A percentile compares a stretch with the other conserved stretches of the same genome.
These are phyloP conservation scores for Neonothopanus nambi DNA, from an alignment of 1,284 basidiomycete species.

Conservation along the genomic window DNA sequence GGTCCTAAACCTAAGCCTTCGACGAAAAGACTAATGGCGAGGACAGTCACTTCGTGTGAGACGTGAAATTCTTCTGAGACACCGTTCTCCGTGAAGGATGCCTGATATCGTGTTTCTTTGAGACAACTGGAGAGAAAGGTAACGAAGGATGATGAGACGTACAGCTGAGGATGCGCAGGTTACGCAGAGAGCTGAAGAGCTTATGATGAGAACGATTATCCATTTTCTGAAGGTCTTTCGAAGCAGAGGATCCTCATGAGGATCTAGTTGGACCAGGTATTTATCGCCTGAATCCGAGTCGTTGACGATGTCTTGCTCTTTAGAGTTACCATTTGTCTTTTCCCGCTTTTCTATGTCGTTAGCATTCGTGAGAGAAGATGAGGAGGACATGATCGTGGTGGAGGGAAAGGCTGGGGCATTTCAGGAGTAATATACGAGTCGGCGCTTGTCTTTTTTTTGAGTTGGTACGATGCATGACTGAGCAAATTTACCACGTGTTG, in stretches of 20 bases:
- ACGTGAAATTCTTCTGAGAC: conserved; percentile 62
- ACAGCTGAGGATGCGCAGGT: conserved; percentile 75
- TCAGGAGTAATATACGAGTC: too few species aligned
- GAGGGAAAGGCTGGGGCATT: too few species aligned
- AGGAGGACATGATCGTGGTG: too few species aligned
- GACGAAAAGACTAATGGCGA: conserved; percentile 74
- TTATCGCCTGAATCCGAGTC: not conserved
- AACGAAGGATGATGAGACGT: conserved; percentile 29
- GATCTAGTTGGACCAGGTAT: conserved; percentile 9
- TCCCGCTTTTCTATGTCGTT: too few species aligned
- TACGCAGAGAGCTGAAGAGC: conserved; percentile 57
- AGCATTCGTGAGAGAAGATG: too few species aligned
- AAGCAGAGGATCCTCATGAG: conserved; percentile 50
- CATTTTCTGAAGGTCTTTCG: conserved; percentile 52
- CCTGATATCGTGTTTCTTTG: conserved; percentile 36
- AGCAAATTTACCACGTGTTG: too few species aligned
- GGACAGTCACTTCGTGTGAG: conserved; percentile 62
- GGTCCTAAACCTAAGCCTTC: conserved; percentile 46
- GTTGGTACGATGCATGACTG: too few species aligned
- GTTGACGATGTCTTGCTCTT: too few species aligned
- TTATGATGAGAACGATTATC: conserved; percentile 56
- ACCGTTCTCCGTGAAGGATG: conserved; percentile 65
- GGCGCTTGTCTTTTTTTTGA: too few species aligned
- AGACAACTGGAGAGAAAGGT: not conserved
- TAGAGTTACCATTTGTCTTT: too few species aligned